Base-by-base conservation (phyloP, 192 early-diverging fungal genomes). In the Phlyctochytrium planicorne region DNA sequence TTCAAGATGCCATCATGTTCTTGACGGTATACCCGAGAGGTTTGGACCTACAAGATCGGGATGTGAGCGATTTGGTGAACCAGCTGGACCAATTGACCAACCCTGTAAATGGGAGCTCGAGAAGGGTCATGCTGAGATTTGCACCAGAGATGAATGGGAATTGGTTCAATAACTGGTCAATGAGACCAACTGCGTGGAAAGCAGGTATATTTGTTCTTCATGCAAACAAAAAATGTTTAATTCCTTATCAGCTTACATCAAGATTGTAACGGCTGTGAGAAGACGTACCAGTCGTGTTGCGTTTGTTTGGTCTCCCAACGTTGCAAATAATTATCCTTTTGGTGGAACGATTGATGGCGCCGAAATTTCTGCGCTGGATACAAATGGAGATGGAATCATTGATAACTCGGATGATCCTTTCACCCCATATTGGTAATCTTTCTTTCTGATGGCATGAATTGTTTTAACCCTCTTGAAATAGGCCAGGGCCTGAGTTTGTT, bases 281-380 rank as follows among this genome's bases (percentile, higher is more conserved):
- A 47, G 20, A 6, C 10, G 6, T 6, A 47, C 40, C 10, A 47
- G 40, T 20, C 40, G 40, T 20, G 40, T 47, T 17, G 70, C 64
- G 16, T 70, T 82, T 57, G 61, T 78, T 27, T 82, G 77, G 77
- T 66, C 79, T 20, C 79, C 79, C 27, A 78, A 75, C 63, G 62
- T 67, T n/a, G 36, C 37, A 27, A 69, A 64, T 40, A 64, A 65
- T 4, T 81, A 78, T 53, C 76, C 76, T 6, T 81, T 62, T 63
- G 71, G 69, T 25, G 37, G 47, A 2, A n/a, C 17, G n/a, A 16
- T 63, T n/a, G 24, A 30, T 23, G 17, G 17, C 3, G 59, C 72
- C 47, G 78, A 76, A 20, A 53, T 73, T 40, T 30, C 67, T 1
- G 67, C 72, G 17, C 35, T 79, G 36, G 78, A 83, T 52, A 84